phyloP scores from a whole-genome alignment of 1,284 basidiomycete species.

The Naganishia sp. region DNA sequence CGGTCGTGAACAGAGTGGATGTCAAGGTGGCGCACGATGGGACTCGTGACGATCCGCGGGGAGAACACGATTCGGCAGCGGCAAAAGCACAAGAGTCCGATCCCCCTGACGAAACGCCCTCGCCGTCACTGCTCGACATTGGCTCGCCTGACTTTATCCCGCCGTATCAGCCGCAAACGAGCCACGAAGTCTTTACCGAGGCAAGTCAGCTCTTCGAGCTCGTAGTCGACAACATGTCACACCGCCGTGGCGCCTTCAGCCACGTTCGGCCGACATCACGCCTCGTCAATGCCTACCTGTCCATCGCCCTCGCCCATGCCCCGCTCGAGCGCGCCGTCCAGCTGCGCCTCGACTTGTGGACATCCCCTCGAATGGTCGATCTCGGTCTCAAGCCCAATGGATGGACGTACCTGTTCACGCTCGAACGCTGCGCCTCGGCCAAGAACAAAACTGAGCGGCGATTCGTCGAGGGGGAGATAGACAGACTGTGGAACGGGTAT shows the following conservation, averaged over 20 bases:
- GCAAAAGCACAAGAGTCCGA: conserved; percentile 12
- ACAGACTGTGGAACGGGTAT: conserved; percentile 46
- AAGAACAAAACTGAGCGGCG: conserved; percentile 36
- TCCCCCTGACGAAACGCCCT: conserved; percentile 20
- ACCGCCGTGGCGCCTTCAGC: conserved; percentile 56
- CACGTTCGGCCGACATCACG: conserved; percentile 64
- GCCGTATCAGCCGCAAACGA: conserved; percentile 63
- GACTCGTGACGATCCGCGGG: conserved; percentile 34
- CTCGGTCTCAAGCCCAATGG: conserved; percentile 59
- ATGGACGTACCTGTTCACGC: conserved; percentile 63
- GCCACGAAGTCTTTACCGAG: conserved; percentile 72
- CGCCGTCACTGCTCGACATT: conserved; percentile 25
- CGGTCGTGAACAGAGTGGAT: conserved; percentile 48
- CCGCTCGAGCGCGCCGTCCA: conserved; percentile 57
- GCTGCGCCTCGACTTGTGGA: conserved; percentile 42
- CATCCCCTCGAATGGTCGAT: conserved; percentile 60
- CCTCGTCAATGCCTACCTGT: conserved; percentile 79
- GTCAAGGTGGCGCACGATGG: conserved; percentile 20
- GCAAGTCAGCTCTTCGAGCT: conserved; percentile 68
- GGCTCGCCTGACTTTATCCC: conserved; percentile 33
- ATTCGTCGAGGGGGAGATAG: conserved; percentile 28
- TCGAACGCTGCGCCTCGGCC: conserved; percentile 65
- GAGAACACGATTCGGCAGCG: conserved; percentile 8
- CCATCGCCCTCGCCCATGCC: conserved; percentile 62
- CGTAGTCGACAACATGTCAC: conserved; percentile 60